Evolutionary conservation across 257 asterid species (phyloP), one percentile per base, ranked within the genome.

Genomic region (Solanum lycopersicoides): DNA sequence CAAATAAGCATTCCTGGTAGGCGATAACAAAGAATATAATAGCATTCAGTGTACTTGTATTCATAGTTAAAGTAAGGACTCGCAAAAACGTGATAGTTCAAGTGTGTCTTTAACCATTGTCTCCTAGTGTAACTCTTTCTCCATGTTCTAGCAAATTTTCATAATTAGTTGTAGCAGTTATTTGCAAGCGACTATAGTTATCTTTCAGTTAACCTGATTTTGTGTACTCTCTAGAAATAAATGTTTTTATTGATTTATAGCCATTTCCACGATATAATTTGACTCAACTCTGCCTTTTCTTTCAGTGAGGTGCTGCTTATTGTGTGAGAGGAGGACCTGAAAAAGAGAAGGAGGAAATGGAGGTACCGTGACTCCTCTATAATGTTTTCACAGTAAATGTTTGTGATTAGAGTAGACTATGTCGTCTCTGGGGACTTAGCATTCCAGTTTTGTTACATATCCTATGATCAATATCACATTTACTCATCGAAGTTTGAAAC

Each of bases 221-320:
- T 71, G 42, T 8, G 13, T 1, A 15, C 23, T 4, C 7, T 34
- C 44, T 71, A 25, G 25, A 42, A 25, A 3, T 45, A 14, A 45
- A 79, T 32, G 2, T 45, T 79, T 79, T 14, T 79, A 79, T 42
- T 7, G 21, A 76, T 60, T 32, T 42, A 80, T 6, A 84, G 44
- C 63, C 69, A 35, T 86, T 47, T 32, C 28, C 32, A 34, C 71
- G 28, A 63, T 14, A 11, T 14, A 28, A 25, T 35, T 66, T 83
- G 75, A 37, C 44, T 14, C 41, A 75, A 23, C 2, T 82, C 69
- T 34, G 2, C 39, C 47, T 82, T 41, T 20, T 59, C 82, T 39
- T 87, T 56, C 91, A 96, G 99, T 97, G 99, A 83, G 88, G 88
- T 72, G 88, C 88, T 86, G 88, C 88, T 77, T 86, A 71, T 50